phyloP scores from a whole-genome alignment of 768 basidiomycete genomes.

The Macrolepiota fuliginosa region DNA sequence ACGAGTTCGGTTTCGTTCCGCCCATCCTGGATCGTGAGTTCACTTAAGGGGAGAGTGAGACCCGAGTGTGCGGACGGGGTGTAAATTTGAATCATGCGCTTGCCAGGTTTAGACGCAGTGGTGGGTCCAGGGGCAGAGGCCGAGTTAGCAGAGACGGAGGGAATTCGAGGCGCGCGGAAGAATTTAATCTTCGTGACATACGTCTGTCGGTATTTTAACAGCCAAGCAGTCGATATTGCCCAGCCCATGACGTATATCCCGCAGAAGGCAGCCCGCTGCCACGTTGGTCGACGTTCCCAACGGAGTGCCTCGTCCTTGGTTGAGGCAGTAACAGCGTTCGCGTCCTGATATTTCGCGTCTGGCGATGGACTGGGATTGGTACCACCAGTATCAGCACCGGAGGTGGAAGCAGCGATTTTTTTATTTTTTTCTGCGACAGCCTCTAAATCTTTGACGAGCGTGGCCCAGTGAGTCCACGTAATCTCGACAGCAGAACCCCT shows the following conservation, averaged over 20 bases:
- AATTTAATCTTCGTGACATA: constrained; percentile 27
- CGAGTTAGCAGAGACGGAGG: constrained; percentile 18
- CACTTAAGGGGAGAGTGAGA: constrained; percentile 21
- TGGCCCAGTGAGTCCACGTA: constrained; percentile 33
- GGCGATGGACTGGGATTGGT: neutral
- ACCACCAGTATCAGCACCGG: neutral
- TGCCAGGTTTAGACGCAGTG: neutral
- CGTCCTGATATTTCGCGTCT: neutral
- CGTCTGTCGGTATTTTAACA: constrained; percentile 10
- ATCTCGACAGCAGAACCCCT: constrained; percentile 32
- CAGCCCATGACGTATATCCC: constrained; percentile 27
- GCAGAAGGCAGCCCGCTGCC: constrained; percentile 31
- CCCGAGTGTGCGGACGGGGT: constrained; percentile 23
- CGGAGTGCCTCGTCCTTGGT: constrained; percentile 10
- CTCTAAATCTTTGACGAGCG: constrained; percentile 22
- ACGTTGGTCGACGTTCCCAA: constrained; percentile 29
- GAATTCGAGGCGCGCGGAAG: constrained; percentile 26
- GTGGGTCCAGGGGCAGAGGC: neutral
- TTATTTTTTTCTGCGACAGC: constrained; percentile 17
- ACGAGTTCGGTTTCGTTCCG: constrained; percentile 31
- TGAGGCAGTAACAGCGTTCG: neutral
- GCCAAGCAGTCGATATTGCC: constrained; percentile 28
- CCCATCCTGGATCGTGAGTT: constrained; percentile 27
- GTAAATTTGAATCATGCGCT: constrained; percentile 5
- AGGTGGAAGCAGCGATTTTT: neutral